Base-by-base conservation (phyloP, 306 rosid genomes). In the Glycine tomentella region DNA sequence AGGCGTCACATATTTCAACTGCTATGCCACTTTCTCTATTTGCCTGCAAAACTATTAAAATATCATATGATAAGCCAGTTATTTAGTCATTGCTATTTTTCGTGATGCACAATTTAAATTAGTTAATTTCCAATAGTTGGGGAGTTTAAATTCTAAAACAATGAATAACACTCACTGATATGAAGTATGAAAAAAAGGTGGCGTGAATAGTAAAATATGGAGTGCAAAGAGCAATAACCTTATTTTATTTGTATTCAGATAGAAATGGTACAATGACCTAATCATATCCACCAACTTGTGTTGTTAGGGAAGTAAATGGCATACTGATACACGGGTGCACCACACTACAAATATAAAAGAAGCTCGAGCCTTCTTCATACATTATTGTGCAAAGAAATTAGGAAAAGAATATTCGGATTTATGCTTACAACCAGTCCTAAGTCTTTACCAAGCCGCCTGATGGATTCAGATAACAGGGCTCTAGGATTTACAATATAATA, bases 371-470 rank as follows among this genome's bases (percentile, higher is more conserved):
- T 56, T 46, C 59, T 17, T 75, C 69, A 66, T 86, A 49, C 69
- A 74, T 72, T 72, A 74, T 83, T 57, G 74, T 66, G 59, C 52
- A 72, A 6, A 56, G 53, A 52, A 33, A 80, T 51, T 50, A 61
- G 42, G 20, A 34, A 17, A 58, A 72, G 57, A 75, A 81, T 76
- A 38, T 55, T 75, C 76, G 58, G 9, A 62, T 69, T 80, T 77
- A 82, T 75, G 84, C 84, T 81, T 87, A 74, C 87, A 84, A 68
- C 72, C 82, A 68, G 63, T 8, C 80, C 66, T 76, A 59, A 77
- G 76, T 52, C 64, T 84, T 59, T 57, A 71, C 77, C 81, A 85
- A 69, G 52, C 63, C 33, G 15, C 53, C 67, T 25, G 12, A 71
- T 51, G 69, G 61, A 64, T 75, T 57, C 82, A 66, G 75, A 72